These are phyloP conservation scores for Verticillium alfalfae DNA, from an alignment of 2,329 filamentous ascomycete genomes.

Conservation along the genomic window DNA sequence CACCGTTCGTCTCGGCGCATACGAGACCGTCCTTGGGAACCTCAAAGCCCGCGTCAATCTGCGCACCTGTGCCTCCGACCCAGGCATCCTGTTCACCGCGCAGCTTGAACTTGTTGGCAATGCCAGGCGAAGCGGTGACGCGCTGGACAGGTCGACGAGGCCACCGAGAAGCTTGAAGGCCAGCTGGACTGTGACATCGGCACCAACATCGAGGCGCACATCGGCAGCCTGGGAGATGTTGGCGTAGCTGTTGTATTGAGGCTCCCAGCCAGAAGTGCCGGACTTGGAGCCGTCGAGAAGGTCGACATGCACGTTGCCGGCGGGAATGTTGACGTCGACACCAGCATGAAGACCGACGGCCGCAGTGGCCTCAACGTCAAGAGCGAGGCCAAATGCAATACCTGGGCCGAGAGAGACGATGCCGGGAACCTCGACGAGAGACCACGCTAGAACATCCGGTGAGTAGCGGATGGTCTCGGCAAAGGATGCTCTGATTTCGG, in stretches of 20 bases:
- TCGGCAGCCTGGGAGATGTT: slow-evolving; percentile 24
- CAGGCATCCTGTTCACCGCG: slow-evolving; percentile 17
- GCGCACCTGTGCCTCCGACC: slow-evolving; percentile 6
- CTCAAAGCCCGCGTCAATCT: slow-evolving; percentile 1
- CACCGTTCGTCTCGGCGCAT: slow-evolving; percentile 15
- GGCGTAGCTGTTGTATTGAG: slow-evolving; percentile 25
- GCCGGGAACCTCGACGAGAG: slow-evolving; percentile 30
- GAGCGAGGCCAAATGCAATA: slow-evolving; percentile 29
- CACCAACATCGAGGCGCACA: slow-evolving; percentile 23
- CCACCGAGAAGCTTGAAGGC: slow-evolving; percentile 27
- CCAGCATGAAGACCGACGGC: slow-evolving; percentile 22
- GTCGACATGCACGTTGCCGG: slow-evolving; percentile 32
- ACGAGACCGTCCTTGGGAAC: slow-evolving; percentile 10
- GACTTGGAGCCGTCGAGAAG: slow-evolving; percentile 22
- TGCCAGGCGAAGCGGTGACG: slow-evolving; percentile 26
- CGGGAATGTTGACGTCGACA: slow-evolving; percentile 22
- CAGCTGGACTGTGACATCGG: slow-evolving; percentile 31
- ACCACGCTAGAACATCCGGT: slow-evolving; percentile 28
- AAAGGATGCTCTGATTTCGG: slow-evolving; percentile 25
- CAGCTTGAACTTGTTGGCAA: slow-evolving; percentile 27
- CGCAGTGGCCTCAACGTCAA: slow-evolving; percentile 26
- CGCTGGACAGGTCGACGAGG: slow-evolving; percentile 28
- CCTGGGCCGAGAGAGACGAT: slow-evolving; percentile 30
- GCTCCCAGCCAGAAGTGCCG: slow-evolving; percentile 26
- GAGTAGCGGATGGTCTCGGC: slow-evolving; percentile 26